Base-by-base conservation (phyloP, 805 yeast species). In the Cyberlindnera japonica region DNA sequence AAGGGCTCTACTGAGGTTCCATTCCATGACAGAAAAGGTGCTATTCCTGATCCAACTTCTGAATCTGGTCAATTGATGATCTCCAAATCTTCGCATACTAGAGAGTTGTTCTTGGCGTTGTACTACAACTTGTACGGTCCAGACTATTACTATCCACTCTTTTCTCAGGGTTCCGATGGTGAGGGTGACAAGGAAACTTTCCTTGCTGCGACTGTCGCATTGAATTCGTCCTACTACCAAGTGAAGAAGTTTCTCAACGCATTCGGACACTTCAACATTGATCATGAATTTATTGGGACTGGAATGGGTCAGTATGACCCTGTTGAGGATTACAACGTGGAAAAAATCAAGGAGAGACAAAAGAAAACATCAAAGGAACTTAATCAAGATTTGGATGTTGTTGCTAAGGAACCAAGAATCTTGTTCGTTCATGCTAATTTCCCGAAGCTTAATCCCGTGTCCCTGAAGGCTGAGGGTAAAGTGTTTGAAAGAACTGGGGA, bases 221-320 rank as follows among this genome's bases (percentile, higher is more conserved):
- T 81, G 40, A 65, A 66, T 26, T 73, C 82, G 35, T 70, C 79
- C 5, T 80, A 68, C 49, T 83, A 81, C 53, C 75, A 75, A 49
- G 79, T 79, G 23, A 78, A 78, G 18, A 77, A 72, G 33, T 67
- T 75, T 32, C 61, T 79, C 38, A 67, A 68, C 43, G 79, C 81
- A 6, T 64, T 79, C 51, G 84, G 84, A 15, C 73, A 75, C 51
- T 64, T 66, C 41, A 77, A 57, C 36, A 20, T 33, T 2, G 54
- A 63, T 41, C 62, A 54, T 19, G 61, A 61, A 23, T 77, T 73
- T 45, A 56, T 65, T n/a, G 84, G 83, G 6, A 68, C 75, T 15
- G 83, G 79, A 11, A 78, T 78, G 84, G 83, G 79, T 1, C 84
- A 78, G 49, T 72, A 59, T 46, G 77, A 78, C 52, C 81, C 83